Evolutionary conservation across 495 filamentous ascomycete genomes (phyloP), one percentile per base, ranked within the genome.

Genomic region (Aspergillus cavernicola): DNA sequence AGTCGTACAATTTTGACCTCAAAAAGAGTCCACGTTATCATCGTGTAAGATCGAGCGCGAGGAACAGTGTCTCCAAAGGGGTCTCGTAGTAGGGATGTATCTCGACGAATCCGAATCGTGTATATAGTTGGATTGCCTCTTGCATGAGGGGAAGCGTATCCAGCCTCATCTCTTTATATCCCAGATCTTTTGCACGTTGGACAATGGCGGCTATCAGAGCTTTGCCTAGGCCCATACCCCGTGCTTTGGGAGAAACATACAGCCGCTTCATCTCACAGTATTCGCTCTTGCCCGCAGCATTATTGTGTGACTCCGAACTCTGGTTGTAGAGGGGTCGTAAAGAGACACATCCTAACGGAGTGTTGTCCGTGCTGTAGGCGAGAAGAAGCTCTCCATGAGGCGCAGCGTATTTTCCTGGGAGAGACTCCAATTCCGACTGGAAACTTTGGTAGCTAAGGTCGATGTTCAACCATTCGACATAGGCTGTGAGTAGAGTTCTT

Each of bases 181-280:
- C 77, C 39, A 78, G 33, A 5, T 57, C 42, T 43, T 52, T 66
- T n/a, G 80, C 83, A 32, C 65, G 60, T 22, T 62, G 61, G 5
- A 83, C 49, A 12, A 77, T 69, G 6, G 64, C 67, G 19, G 67
- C 57, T 0, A 80, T 65, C 15, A 85, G 63, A 15, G 55, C 58
- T 28, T 62, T 63, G 3, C 82, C 83, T 2, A 83, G 50, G 0
- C 77, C 78, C 11, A 70, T 45, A 6, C 79, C 75, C 9, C 82
- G 71, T 8, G 67, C 72, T 38, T 63, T 53, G 0, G 74, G 74
- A 1, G 64, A 39, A 16, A 80, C 68, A 53, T 80, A 85, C 0
- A 86, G 68, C 0, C 82, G 70, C 59, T 85, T 85, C 74, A 85
- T 78, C 53, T 86, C 82, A 63, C 80, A 83, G 60, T 61, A 72